These are phyloP conservation scores for Chaetomiaceae sp. DNA, from an alignment of 2,329 filamentous ascomycete genomes.

Conservation along the genomic window DNA sequence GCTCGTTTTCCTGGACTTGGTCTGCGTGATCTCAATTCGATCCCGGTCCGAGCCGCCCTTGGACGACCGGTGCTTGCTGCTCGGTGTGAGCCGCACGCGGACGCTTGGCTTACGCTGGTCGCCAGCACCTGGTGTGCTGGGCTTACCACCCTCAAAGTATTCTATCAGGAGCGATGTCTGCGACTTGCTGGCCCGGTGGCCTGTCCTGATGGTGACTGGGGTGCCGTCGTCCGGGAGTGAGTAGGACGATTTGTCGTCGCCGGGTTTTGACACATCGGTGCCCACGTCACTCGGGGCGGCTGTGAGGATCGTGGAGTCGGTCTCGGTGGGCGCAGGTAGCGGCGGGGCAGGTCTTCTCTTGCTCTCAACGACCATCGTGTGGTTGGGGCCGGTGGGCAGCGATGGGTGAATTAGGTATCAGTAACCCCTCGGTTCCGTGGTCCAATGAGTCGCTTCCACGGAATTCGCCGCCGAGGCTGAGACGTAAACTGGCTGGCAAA, in stretches of 20 bases:
- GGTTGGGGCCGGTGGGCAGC: constrained; percentile 13
- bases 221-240: constrained; percentile 82
- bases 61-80: constrained; percentile 46
- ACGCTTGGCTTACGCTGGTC: constrained; percentile 74
- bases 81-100: constrained; percentile 67
- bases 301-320: constrained; percentile 48
- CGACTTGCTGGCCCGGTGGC: constrained; percentile 55
- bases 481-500: background rate
- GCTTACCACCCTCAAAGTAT: constrained; percentile 81
- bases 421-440: constrained; percentile 16
- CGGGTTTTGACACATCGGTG: constrained; percentile 62
- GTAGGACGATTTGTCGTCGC: constrained; percentile 66
- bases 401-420: constrained; percentile 17
- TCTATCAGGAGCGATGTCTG: constrained; percentile 91
- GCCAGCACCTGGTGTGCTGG: constrained; percentile 41
- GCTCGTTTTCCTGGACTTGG: constrained; percentile 65
- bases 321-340: constrained; percentile 73
- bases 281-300: constrained; percentile 57
- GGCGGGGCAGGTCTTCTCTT: constrained; percentile 49
- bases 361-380: constrained; percentile 50
- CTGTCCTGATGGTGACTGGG: constrained; percentile 84
- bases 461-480: constrained; percentile 9
- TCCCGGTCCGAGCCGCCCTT: constrained; percentile 58
- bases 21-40: constrained; percentile 82
- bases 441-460: constrained; percentile 20